Base-by-base conservation (phyloP, 768 basidiomycete species). In the Podaxis carcinomalis region DNA sequence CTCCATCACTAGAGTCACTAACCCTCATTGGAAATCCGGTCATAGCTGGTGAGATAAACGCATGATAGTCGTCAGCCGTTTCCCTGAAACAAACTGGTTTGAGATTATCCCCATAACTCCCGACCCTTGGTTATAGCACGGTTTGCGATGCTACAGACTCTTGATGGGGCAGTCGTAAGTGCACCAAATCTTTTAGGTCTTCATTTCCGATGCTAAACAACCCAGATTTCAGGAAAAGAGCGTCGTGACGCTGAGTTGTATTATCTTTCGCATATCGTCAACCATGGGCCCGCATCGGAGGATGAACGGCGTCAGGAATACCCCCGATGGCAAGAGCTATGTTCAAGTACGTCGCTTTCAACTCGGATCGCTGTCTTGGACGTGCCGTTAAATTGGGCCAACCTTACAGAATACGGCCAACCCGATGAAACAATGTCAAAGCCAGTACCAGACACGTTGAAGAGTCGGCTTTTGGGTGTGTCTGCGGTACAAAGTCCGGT, bases 231-330 rank as follows among this genome's bases (percentile, higher is more conserved):
- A 7, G 64, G 70, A 7, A 85, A 80, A 64, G 91, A 94, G 70
- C 81, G 93, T 42, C 76, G 73, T n/a, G 93, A 95, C 67, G 84
- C 86, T 52, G 93, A 96, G 72, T 69, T 92, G 25, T 90, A 90
- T 69, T 96, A 94, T 73, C 78, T 94, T 52, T 88, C 90, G 10
- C 77, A 80, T 63, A 75, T 92, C 63, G 77, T 78, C 56, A 81
- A 79, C 50, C 70, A 81, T 42, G 78, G 77, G 28, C 73, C 76
- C 42, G 56, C 63, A 40, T 75, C 80, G 39, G 75, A 81, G 19
- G 80, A 78, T 46, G 75, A 74, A 42, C 79, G 79, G 54, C 62
- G 68, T 61, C 68, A 73, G 66, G 72, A 74, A 64, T 86, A 93
- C 68, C 88, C 88, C 35, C 86, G 82, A 57, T 92, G 89, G 87